Conservation (phyloP, 257 asterid genomes). For the Mitragyna speciosa region DNA sequence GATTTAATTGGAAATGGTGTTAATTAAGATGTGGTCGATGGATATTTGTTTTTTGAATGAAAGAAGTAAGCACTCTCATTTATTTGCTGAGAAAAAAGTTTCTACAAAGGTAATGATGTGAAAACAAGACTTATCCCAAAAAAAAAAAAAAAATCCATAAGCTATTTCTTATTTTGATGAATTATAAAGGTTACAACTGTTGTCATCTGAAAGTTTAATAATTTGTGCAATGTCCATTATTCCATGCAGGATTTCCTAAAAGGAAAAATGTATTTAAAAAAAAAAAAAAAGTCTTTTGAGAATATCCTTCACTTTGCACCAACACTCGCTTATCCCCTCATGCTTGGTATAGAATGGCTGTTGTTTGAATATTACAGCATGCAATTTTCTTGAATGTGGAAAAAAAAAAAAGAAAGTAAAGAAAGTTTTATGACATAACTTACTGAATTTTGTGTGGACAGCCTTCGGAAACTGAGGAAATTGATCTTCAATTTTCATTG, state of each 20-base stretch:
- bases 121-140: not conserved
- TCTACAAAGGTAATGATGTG: not conserved
- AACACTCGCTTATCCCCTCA: not conserved
- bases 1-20: not conserved
- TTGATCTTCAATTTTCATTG: conserved; percentile 84
- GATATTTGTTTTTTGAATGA: not conserved
- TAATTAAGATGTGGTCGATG: not conserved
- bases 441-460: conserved; percentile 29
- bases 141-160: too few relatives aligned
- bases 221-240: not conserved
- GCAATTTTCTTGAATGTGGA: not conserved
- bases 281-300: not conserved
- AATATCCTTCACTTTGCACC: not conserved
- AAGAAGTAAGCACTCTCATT: not conserved
- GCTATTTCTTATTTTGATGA: not conserved
- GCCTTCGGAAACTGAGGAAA: conserved; percentile 67
- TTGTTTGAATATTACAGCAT: not conserved
- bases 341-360: not conserved
- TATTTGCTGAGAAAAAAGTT: not conserved
- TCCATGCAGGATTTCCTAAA: not conserved
- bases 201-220: too few relatives aligned
- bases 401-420: not conserved
- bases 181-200: too few relatives aligned
- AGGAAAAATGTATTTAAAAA: not conserved
- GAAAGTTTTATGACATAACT: not conserved